phyloP scores from a whole-genome alignment of 2,329 filamentous ascomycete species.

The Xylaria sp. region DNA sequence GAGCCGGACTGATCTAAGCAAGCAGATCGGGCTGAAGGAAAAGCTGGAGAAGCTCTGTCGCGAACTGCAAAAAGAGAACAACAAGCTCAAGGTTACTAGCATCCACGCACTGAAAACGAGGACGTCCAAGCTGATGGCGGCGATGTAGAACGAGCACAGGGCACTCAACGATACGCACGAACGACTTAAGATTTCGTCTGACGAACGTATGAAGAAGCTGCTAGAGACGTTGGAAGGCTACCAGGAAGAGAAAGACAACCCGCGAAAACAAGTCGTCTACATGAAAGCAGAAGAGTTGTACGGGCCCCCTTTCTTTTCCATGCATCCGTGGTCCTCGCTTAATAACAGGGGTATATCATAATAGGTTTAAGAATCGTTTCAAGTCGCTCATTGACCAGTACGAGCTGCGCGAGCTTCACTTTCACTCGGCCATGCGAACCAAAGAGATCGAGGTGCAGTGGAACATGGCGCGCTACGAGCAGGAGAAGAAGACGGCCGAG shows the following conservation, averaged over 20 bases:
- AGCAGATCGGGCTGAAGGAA: constrained; percentile 86
- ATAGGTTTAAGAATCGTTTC: constrained; percentile 75
- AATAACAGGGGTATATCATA: constrained; percentile 41
- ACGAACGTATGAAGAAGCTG: constrained; percentile 75
- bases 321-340: constrained; percentile 1
- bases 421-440: constrained; percentile 82
- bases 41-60: constrained; percentile 95
- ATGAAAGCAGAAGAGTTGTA: constrained; percentile 87
- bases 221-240: constrained; percentile 82
- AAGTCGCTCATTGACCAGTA: constrained; percentile 97
- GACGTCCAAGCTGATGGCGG: constrained; percentile 18
- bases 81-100: constrained; percentile 79
- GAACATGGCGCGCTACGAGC: constrained; percentile 80
- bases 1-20: constrained; percentile 79
- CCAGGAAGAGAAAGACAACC: constrained; percentile 79
- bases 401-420: constrained; percentile 90
- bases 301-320: constrained; percentile 31
- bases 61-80: constrained; percentile 94
- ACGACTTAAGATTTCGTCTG: constrained; percentile 73
- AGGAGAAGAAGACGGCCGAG: constrained; percentile 84
- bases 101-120: constrained; percentile 14
- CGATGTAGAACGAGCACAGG: constrained; percentile 77
- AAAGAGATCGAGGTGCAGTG: constrained; percentile 96
- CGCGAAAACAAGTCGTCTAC: constrained; percentile 73
- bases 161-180: constrained; percentile 82